These are phyloP conservation scores for Ustilago sp. DNA, from an alignment of 1,284 basidiomycete genomes.

Conservation along the genomic window DNA sequence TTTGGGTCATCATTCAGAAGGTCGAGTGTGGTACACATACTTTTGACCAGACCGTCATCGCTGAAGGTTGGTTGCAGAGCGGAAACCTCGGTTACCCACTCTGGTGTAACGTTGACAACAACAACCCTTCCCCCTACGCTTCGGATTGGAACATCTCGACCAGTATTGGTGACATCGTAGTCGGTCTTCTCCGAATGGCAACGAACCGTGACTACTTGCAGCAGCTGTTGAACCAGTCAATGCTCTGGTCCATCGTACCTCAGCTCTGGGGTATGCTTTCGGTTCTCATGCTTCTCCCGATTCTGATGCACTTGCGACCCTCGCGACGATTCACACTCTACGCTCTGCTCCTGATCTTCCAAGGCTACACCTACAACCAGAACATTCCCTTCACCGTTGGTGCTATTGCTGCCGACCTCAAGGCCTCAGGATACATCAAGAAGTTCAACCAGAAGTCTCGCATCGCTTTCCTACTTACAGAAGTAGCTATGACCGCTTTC, in stretches of 20 bases:
- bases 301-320: slow-evolving; percentile 67
- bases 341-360: slow-evolving; percentile 54
- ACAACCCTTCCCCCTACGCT: slow-evolving; percentile 34
- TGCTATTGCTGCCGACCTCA: slow-evolving; percentile 69
- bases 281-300: slow-evolving; percentile 70
- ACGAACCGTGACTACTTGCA: slow-evolving; percentile 70
- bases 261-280: slow-evolving; percentile 71
- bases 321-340: slow-evolving; percentile 69
- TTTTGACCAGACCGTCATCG: slow-evolving; percentile 64
- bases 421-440: slow-evolving; percentile 70
- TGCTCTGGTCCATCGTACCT: slow-evolving; percentile 71
- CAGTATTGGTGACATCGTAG: slow-evolving; percentile 68
- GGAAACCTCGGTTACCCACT: slow-evolving; percentile 69
- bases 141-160: slow-evolving; percentile 42
- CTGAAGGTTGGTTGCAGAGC: slow-evolving; percentile 60
- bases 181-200: slow-evolving; percentile 69
- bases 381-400: slow-evolving; percentile 68
- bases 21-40: slow-evolving; percentile 57
- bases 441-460: slow-evolving; percentile 70
- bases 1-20: slow-evolving; percentile 70
- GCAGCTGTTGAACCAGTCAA: slow-evolving; percentile 70
- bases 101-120: slow-evolving; percentile 69
- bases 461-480: slow-evolving; percentile 66
- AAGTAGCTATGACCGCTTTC: slow-evolving; percentile 66
- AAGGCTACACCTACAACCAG: slow-evolving; percentile 34